Percentiles rank a stretch among this genome's conserved stretches.
These are phyloP conservation scores for Neonectria neomacrospora DNA, from an alignment of 2,329 filamentous ascomycete species.

Conservation along the genomic window DNA sequence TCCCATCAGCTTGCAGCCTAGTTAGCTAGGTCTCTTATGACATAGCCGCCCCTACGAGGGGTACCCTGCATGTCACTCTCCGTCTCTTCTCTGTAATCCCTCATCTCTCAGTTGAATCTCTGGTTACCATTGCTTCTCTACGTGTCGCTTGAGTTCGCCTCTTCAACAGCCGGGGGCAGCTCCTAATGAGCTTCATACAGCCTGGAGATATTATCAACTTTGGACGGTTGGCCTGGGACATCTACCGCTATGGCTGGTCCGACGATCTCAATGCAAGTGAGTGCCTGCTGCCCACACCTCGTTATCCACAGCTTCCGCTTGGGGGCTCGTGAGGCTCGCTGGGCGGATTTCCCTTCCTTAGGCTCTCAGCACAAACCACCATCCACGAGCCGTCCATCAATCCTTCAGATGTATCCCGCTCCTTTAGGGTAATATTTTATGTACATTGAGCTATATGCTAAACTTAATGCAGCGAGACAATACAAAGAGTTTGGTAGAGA, in stretches of 20 bases:
- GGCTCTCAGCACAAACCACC: slow-evolving; percentile 11
- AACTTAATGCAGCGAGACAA: slow-evolving; percentile 41
- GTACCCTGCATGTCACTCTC: slow-evolving; percentile 17
- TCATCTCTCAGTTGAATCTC: not conserved
- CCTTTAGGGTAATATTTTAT: not conserved
- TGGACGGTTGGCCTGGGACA: slow-evolving; percentile 48
- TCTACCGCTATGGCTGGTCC: slow-evolving; percentile 48
- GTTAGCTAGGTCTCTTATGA: slow-evolving; percentile 24
- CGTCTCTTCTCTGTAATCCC: slow-evolving; percentile 20
- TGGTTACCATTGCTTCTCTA: not conserved
- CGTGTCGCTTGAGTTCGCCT: slow-evolving; percentile 6
- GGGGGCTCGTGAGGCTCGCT: slow-evolving; percentile 33
- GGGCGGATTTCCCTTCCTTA: slow-evolving; percentile 11
- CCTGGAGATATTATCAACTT: slow-evolving; percentile 48
- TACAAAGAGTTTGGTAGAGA: slow-evolving; percentile 50
- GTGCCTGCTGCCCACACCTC: slow-evolving; percentile 29
- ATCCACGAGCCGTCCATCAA: not conserved
- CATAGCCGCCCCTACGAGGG: slow-evolving; percentile 16
- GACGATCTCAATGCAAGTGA: slow-evolving; percentile 49
- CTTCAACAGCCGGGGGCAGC: slow-evolving; percentile 18
- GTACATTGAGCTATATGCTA: slow-evolving; percentile 5
- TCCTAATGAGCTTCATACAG: slow-evolving; percentile 42
- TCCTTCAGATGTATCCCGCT: slow-evolving; percentile 2
- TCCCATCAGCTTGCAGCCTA: slow-evolving; percentile 19
- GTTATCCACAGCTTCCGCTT: slow-evolving; percentile 11